Evolutionary conservation across 306 rosid genomes (phyloP).

Genomic region (Cicer cuneatum): DNA sequence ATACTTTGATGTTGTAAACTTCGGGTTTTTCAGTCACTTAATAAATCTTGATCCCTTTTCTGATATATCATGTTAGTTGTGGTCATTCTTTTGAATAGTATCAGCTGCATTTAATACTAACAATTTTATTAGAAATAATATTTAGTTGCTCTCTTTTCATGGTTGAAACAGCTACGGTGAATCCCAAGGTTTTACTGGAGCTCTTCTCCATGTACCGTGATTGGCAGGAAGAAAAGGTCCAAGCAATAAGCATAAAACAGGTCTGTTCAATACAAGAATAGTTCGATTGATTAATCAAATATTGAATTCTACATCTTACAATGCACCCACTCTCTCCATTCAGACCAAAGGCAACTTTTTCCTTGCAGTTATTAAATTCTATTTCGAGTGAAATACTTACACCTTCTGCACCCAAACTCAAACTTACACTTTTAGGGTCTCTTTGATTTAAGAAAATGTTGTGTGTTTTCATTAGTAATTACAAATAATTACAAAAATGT

Average conservation of each 20-base stretch:
- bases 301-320: constrained; percentile 22
- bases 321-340: constrained; percentile 18
- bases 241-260: constrained; percentile 77
- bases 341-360: background rate
- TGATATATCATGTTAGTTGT: constrained; percentile 25
- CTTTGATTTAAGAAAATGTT: background rate
- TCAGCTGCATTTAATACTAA: constrained; percentile 10
- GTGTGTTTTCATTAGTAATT: background rate
- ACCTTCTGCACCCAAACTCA: constrained; percentile 19
- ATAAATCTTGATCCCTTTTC: background rate
- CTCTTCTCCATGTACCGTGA: constrained; percentile 85
- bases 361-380: constrained; percentile 1
- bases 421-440: constrained; percentile 8
- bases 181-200: constrained; percentile 84
- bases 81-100: constrained; percentile 27
- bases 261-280: constrained; percentile 50
- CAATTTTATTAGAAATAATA: constrained; percentile 27
- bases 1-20: background rate
- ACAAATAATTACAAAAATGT: background rate
- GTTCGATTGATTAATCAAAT: constrained; percentile 12
- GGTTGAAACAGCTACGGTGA: constrained; percentile 59
- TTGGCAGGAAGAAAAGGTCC: constrained; percentile 76
- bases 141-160: constrained; percentile 34
- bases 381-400: background rate
- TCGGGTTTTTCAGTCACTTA: constrained; percentile 23